These are phyloP conservation scores for Castanea mollissima DNA, from an alignment of 306 rosid genomes.

Conservation along the genomic window DNA sequence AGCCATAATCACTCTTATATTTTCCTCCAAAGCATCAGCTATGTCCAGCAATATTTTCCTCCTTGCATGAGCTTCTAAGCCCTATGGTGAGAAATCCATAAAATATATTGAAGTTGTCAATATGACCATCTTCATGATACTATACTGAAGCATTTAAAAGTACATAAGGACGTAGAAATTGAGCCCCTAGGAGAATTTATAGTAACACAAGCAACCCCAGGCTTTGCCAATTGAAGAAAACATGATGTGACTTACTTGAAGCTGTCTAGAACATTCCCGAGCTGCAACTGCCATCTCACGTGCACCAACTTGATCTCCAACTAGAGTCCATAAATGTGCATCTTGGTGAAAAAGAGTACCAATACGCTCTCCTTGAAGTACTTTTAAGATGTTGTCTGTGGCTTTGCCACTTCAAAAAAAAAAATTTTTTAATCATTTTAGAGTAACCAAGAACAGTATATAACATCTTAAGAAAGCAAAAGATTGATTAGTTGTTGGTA, in stretches of 20 bases:
- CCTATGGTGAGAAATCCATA: conserved; percentile 34
- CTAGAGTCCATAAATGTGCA: conserved; percentile 68
- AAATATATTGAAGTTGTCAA: neutral
- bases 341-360: conserved; percentile 90
- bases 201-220: neutral
- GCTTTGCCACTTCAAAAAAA: conserved; percentile 60
- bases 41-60: conserved; percentile 62
- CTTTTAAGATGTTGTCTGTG: conserved; percentile 65
- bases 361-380: conserved; percentile 71
- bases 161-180: neutral
- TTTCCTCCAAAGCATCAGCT: conserved; percentile 69
- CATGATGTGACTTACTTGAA: conserved; percentile 44
- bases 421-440: neutral
- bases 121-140: neutral
- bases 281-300: conserved; percentile 84
- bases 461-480: neutral
- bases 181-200: conserved; percentile 4
- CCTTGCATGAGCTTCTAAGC: conserved; percentile 56
- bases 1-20: conserved; percentile 45
- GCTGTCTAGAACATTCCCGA: conserved; percentile 58
- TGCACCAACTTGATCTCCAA: conserved; percentile 56
- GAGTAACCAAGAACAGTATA: conserved; percentile 19
- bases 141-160: neutral
- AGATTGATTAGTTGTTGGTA: neutral
- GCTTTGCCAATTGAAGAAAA: neutral